These are phyloP conservation scores for Haplosporangium sp. DNA, from an alignment of 371 early-diverging fungal genomes.

Conservation along the genomic window DNA sequence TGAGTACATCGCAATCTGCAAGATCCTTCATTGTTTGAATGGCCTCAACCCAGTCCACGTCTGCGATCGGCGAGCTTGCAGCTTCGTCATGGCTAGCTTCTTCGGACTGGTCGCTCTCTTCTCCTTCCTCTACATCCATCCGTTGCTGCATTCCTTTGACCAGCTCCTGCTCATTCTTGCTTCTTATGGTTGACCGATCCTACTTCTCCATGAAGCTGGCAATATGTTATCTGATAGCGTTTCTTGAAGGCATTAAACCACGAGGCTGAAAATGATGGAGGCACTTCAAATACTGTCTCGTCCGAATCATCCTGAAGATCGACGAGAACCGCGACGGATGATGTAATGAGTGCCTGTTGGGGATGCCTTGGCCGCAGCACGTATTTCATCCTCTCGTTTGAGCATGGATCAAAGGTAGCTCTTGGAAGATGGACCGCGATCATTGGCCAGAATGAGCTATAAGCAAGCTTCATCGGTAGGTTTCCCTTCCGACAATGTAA, in stretches of 20 bases:
- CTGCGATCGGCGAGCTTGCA: background rate
- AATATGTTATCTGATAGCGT: constrained; percentile 9
- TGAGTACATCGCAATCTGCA: no score
- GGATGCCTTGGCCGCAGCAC: background rate
- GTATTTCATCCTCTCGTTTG: background rate
- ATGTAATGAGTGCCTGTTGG: constrained; percentile 8
- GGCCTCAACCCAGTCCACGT: background rate
- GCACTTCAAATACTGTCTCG: no score
- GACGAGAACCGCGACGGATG: background rate
- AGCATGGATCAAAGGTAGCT: background rate
- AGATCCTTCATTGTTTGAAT: background rate
- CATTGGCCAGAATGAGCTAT: background rate
- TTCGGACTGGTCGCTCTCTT: background rate
- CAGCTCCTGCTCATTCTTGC: background rate
- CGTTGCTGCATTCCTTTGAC: background rate
- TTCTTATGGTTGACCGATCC: constrained; percentile 15
- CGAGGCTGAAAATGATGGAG: constrained; percentile 7
- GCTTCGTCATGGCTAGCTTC: background rate
- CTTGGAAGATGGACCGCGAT: background rate
- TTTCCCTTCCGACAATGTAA: background rate
- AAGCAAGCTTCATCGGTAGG: background rate
- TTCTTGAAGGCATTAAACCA: constrained; percentile 17
- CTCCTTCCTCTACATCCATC: background rate
- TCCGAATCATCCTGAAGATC: constrained; percentile 1
- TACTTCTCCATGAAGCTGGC: constrained; percentile 20